Conservation (phyloP, 2,329 filamentous ascomycete species). For the Colletotrichum tamarilloi region DNA sequence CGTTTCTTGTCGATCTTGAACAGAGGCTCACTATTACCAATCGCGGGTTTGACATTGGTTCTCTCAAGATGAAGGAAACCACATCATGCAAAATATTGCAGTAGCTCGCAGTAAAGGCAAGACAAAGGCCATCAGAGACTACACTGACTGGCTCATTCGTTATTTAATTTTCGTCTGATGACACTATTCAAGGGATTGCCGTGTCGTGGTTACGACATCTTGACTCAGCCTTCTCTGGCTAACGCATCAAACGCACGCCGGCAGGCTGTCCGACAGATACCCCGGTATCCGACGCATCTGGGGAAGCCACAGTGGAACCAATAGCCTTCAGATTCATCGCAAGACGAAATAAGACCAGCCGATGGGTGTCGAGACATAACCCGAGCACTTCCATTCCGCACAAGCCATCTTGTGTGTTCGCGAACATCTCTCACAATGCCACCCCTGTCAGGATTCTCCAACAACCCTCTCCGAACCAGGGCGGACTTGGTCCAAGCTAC, state of each 20-base stretch:
- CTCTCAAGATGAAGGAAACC: too few species aligned
- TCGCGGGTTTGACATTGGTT: too few species aligned
- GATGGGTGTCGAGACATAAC: neutral
- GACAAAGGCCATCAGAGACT: too few species aligned
- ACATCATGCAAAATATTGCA: too few species aligned
- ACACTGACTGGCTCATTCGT: neutral
- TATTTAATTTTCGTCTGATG: too few species aligned
- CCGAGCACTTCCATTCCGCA: neutral
- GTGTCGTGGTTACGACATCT: neutral
- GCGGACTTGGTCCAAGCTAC: conserved; percentile 49
- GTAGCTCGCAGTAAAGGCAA: too few species aligned
- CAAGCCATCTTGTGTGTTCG: neutral
- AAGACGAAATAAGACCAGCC: conserved; percentile 15
- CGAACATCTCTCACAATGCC: conserved; percentile 44
- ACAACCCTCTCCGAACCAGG: conserved; percentile 51
- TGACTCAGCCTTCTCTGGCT: neutral
- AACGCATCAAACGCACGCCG: too few species aligned
- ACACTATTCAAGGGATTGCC: neutral
- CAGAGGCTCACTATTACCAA: too few species aligned
- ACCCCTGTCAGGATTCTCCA: conserved; percentile 51
- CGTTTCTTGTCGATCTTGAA: too few species aligned
- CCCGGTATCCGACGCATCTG: conserved; percentile 10
- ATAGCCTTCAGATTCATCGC: neutral
- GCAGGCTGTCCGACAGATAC: neutral
- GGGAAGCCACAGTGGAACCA: neutral